Base-by-base conservation (phyloP, 768 basidiomycete genomes). In the Obba rivulosa region DNA sequence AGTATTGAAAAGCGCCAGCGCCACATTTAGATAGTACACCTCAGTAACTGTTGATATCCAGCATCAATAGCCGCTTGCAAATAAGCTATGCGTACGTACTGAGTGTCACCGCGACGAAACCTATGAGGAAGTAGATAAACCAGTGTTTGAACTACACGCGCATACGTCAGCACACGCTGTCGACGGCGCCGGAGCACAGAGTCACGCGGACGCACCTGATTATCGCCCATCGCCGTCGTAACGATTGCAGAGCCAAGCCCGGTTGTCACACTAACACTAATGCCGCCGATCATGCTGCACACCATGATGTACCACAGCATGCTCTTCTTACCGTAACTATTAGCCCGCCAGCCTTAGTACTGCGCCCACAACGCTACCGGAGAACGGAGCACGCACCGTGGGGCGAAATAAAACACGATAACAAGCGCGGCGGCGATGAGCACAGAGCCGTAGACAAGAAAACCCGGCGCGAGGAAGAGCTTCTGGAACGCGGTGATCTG, bases 301-400 rank as follows among this genome's bases (percentile, higher is more conserved):
- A 99, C 89, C 36, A 77, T 73, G 54, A 98, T 94, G 66, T 95
- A 91, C 88, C 89, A 92, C 45, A 98, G 66, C 95, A 97, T 96
- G 61, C 81, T 89, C 69, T 82, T 81, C 68, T 86, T 92, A 43
- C 95, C 94, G 62, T 87, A 90, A 61, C 85, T 81, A 42, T 50
- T 41, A n/a, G n/a, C n/a, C n/a, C n/a, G n/a, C n/a, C n/a, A n/a
- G n/a, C n/a, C n/a, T n/a, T n/a, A n/a, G n/a, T n/a, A n/a, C n/a
- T n/a, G n/a, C n/a, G n/a, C n/a, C n/a, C n/a, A n/a, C n/a, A n/a
- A n/a, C n/a, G 23, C 41, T 10, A 37, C 31, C 25, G 20, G 25
- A 22, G n/a, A 4, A 41, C 22, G 25, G 41, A n/a, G 20, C 13
- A 66, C 76, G 52, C 48, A 92, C 79, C 68, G 83, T 8, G 92